Conservation (phyloP, 352 stramenopile species). For the Globisporangium viniferum region DNA sequence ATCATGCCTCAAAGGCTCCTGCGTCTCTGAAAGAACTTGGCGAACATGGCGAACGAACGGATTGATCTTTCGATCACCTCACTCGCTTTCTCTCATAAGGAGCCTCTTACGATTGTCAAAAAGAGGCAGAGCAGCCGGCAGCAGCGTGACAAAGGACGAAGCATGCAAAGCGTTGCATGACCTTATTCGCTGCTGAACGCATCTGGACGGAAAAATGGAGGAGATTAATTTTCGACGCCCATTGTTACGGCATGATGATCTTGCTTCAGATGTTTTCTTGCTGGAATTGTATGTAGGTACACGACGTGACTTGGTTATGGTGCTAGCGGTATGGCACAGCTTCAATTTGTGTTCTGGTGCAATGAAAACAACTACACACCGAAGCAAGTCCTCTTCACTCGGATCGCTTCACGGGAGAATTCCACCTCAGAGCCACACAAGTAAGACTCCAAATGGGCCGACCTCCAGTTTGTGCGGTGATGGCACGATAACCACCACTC, state of each 20-base stretch:
- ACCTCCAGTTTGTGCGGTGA: too few relatives aligned
- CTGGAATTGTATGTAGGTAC: too few relatives aligned
- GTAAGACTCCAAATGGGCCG: too few relatives aligned
- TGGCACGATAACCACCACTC: too few relatives aligned
- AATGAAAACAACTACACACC: too few relatives aligned
- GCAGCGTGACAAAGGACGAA: background rate
- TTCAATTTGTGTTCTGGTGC: too few relatives aligned
- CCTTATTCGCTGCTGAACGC: background rate
- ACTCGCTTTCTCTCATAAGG: background rate
- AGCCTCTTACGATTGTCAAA: background rate
- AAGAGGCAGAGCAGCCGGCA: background rate
- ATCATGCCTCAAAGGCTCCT: background rate
- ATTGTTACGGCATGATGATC: background rate
- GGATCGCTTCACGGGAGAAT: too few relatives aligned
- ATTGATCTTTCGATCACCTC: background rate
- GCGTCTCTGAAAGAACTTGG: background rate
- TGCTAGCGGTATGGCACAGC: too few relatives aligned
- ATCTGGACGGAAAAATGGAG: background rate
- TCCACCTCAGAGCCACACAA: too few relatives aligned
- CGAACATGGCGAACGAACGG: background rate
- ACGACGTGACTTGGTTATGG: too few relatives aligned
- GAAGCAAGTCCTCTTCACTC: too few relatives aligned
- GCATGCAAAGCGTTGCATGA: background rate
- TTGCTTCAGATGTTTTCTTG: too few relatives aligned
- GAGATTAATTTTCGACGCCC: background rate